Base-by-base conservation (phyloP, 2,329 filamentous ascomycete species). In the Tympanopsis confertula region DNA sequence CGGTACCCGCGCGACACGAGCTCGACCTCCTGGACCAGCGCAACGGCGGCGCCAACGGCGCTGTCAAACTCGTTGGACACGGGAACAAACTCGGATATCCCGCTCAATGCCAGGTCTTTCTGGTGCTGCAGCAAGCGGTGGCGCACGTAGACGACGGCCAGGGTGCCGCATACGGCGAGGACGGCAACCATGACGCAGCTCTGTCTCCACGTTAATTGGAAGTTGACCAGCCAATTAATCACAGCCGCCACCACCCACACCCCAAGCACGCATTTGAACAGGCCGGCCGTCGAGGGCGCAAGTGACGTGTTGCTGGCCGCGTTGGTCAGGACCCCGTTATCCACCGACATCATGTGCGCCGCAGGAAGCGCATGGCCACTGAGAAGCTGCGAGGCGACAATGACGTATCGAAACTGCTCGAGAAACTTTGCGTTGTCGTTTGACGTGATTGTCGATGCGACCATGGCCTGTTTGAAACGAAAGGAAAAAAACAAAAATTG, bases 11-110 rank as follows among this genome's bases (percentile, higher is more conserved):
- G 77, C 20, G 88, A 93, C 19, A 95, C 87, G 20, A 95, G 69
- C 61, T 95, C 88, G n/a, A 95, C 87, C 59, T 95, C 88, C 56
- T 94, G 88, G 44, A 95, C 81, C 42, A 94, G 71, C 26, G 82
- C 78, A 39, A 94, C 66, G 2, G 85, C 82, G 20, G 85, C 82
- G 28, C 79, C 78, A 29, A 75, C 78, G 17, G 81, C 80, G 29
- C 79, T 75, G 57, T 95, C 87, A 48, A 93, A 86, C 36, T 80
- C 77, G 52, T 93, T 86, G 28, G 86, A 78, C 50, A 77, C 79
- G 35, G 74, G 67, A 35, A 91, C 78, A 45, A 94, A 77, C 1
- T 66, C 61, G 10, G 75, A 74, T 4, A 82, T 77, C 44, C 80
- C 76, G 22, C 75, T 67, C 26, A 94, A 68, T 1, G 83, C 79